Conservation (phyloP, 2,329 filamentous ascomycete species). For the Plectosphaerella sp. region DNA sequence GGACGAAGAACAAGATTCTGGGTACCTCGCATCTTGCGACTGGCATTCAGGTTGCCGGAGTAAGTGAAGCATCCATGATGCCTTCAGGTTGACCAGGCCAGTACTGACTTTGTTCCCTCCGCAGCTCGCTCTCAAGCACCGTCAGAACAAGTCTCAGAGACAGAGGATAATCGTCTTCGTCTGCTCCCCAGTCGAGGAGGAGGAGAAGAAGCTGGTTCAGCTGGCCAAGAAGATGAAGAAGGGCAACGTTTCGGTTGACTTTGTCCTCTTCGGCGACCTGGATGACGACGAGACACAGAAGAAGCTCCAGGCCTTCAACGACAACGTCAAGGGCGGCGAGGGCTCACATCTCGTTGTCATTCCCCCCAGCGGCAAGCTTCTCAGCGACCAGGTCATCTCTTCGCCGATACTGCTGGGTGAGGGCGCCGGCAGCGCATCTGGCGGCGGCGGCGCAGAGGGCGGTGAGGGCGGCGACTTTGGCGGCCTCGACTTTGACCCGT, state of each 20-base stretch:
- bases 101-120: conserved; percentile 11
- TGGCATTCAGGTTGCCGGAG: conserved; percentile 89
- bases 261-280: conserved; percentile 90
- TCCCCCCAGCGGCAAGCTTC: conserved; percentile 82
- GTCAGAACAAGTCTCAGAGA: conserved; percentile 94
- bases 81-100: background rate
- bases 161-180: conserved; percentile 97
- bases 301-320: conserved; percentile 91
- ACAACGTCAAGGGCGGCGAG: conserved; percentile 85
- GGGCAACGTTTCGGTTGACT: conserved; percentile 88
- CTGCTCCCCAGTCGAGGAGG: conserved; percentile 87
- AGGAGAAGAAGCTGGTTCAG: conserved; percentile 81
- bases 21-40: conserved; percentile 86
- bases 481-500: conserved; percentile 81
- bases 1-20: conserved; percentile 85
- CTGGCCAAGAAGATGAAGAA: conserved; percentile 99
- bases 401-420: conserved; percentile 89
- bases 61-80: conserved; percentile 44
- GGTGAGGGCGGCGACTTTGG: conserved; percentile 60
- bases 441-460: conserved; percentile 54
- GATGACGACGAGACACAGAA: conserved; percentile 84
- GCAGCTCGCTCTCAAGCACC: conserved; percentile 92
- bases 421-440: conserved; percentile 51
- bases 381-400: conserved; percentile 86
- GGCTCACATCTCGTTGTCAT: conserved; percentile 89